phyloP scores from a whole-genome alignment of 306 rosid species.

The Urtica urens region DNA sequence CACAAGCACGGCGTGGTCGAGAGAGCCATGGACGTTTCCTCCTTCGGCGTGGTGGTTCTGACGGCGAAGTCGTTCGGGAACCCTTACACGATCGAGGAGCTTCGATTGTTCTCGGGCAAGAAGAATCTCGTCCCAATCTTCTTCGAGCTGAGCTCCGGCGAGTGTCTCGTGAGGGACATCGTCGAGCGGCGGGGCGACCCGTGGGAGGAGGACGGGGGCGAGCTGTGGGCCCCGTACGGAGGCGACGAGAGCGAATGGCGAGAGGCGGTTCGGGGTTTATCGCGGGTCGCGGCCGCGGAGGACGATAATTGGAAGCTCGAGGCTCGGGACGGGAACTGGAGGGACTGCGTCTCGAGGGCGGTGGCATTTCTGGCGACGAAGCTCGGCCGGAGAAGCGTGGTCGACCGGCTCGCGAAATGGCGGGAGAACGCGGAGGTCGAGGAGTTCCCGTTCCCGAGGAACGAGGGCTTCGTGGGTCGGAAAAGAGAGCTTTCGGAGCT shows the following conservation, averaged over 20 bases:
- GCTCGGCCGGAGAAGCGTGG: slow-evolving; percentile 71
- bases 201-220: slow-evolving; percentile 83
- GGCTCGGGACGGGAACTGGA: slow-evolving; percentile 81
- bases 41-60: slow-evolving; percentile 61
- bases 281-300: no score
- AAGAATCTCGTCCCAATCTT: slow-evolving; percentile 79
- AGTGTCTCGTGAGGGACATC: slow-evolving; percentile 79
- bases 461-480: slow-evolving; percentile 64
- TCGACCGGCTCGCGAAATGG: slow-evolving; percentile 64
- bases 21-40: slow-evolving; percentile 82
- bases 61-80: slow-evolving; percentile 80
- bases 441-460: slow-evolving; percentile 66
- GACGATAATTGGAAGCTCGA: slow-evolving; percentile 89
- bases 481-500: slow-evolving; percentile 71
- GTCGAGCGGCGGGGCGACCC: slow-evolving; percentile 84
- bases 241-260: slow-evolving; percentile 80
- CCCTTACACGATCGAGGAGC: slow-evolving; percentile 70
- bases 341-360: slow-evolving; percentile 66
- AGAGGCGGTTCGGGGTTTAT: slow-evolving; percentile 62
- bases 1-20: slow-evolving; percentile 51
- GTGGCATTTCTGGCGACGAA: slow-evolving; percentile 52
- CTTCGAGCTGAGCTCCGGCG: slow-evolving; percentile 65
- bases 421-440: slow-evolving; percentile 66
- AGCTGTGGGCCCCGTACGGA: slow-evolving; percentile 65
- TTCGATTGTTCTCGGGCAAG: slow-evolving; percentile 53